Evolutionary conservation across 805 yeast genomes (phyloP).

Genomic region (Kodamaea kaohsiungensis): DNA sequence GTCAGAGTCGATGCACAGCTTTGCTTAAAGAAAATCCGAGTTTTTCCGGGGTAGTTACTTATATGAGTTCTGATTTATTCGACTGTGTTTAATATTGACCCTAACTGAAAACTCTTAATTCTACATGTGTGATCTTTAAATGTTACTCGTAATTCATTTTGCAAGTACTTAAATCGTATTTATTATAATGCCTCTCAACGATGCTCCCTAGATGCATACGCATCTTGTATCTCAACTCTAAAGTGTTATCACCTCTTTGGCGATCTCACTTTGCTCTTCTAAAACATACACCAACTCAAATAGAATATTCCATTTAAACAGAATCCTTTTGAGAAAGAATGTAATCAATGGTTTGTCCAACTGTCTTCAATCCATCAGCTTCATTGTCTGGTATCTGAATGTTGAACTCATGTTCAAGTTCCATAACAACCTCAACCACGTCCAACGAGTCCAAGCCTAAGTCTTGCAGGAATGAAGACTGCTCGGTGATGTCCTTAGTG

Average conservation of each 20-base stretch:
- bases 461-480: conserved; percentile 38
- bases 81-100: too few relatives aligned
- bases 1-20: too few relatives aligned
- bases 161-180: background rate
- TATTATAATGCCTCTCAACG: too few relatives aligned
- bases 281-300: background rate
- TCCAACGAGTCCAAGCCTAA: conserved; percentile 50
- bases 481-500: conserved; percentile 38
- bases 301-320: conserved; percentile 20
- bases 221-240: too few relatives aligned
- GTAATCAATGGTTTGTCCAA: conserved; percentile 46
- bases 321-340: conserved; percentile 45
- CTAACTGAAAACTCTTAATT: too few relatives aligned
- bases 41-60: too few relatives aligned
- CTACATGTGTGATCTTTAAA: background rate
- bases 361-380: conserved; percentile 47
- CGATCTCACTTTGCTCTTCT: background rate
- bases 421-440: conserved; percentile 49
- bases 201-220: background rate
- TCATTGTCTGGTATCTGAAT: conserved; percentile 49
- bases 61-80: too few relatives aligned
- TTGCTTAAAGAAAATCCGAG: too few relatives aligned
- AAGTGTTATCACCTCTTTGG: too few relatives aligned
- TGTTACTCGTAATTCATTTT: background rate
- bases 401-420: conserved; percentile 48